A percentile compares a stretch with the other conserved stretches of the same genome.
Conservation (phyloP, 2,329 filamentous ascomycete species). For the Thielaviopsis musarum region DNA sequence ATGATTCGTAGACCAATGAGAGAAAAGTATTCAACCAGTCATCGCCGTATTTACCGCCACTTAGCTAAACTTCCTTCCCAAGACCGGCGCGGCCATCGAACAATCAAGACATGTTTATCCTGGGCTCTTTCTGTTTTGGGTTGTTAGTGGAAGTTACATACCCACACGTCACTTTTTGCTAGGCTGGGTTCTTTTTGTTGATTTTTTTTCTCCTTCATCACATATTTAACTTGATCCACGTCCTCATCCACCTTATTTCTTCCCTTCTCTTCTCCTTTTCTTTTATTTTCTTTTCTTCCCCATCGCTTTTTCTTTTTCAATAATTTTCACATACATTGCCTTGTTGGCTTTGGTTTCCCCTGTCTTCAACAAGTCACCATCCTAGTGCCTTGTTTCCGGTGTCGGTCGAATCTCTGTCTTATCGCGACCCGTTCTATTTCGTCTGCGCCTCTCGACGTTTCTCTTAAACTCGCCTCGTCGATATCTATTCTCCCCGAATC, state of each 20-base stretch:
- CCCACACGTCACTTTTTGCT: conserved; percentile 4
- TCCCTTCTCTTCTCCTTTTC: not conserved
- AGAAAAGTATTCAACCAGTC: too few species aligned
- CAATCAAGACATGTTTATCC: not conserved
- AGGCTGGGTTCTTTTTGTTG: not conserved
- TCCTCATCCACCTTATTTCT: conserved; percentile 1
- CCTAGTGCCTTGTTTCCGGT: conserved; percentile 7
- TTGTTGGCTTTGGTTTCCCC: not conserved
- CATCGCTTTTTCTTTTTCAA: conserved; percentile 4
- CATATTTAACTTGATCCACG: conserved; percentile 6
- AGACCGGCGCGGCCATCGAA: not conserved
- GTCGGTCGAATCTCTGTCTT: not conserved
- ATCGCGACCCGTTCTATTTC: not conserved
- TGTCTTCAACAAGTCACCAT: not conserved
- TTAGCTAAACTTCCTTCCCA: not conserved
- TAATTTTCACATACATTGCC: not conserved
- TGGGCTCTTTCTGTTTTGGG: not conserved
- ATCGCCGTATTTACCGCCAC: too few species aligned
- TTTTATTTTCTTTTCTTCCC: not conserved
- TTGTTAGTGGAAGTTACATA: not conserved
- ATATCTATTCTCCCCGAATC: conserved; percentile 3
- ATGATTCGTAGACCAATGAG: too few species aligned
- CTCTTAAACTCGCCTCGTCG: not conserved
- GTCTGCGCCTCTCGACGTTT: not conserved
- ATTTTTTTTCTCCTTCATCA: not conserved